phyloP scores from a whole-genome alignment of 1,284 basidiomycete genomes.

The Entoloma clypeatum region DNA sequence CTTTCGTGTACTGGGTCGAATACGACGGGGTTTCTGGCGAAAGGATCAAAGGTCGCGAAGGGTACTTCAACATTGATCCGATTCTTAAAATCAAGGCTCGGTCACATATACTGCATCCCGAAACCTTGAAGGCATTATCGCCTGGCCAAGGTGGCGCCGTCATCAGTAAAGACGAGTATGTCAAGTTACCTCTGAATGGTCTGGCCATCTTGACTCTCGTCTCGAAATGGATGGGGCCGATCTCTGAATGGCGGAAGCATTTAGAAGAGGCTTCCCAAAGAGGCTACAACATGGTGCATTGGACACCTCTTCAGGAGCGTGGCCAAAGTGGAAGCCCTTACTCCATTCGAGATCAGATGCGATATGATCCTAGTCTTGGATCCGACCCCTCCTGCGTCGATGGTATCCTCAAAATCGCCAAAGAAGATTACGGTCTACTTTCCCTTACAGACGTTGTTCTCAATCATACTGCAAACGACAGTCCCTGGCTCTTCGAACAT shows the following conservation, averaged over 20 bases:
- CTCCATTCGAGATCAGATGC: slow-evolving; percentile 83
- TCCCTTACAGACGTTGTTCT: slow-evolving; percentile 91
- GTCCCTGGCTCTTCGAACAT: slow-evolving; percentile 86
- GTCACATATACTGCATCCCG: slow-evolving; percentile 62
- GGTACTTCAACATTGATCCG: slow-evolving; percentile 96
- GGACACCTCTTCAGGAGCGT: slow-evolving; percentile 87
- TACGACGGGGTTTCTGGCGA: slow-evolving; percentile 67
- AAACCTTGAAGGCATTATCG: slow-evolving; percentile 47
- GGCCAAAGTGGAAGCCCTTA: slow-evolving; percentile 89
- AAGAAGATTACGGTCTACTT: slow-evolving; percentile 82
- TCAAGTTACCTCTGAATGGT: slow-evolving; percentile 79
- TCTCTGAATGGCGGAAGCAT: slow-evolving; percentile 72
- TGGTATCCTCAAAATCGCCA: slow-evolving; percentile 63
- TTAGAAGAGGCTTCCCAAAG: slow-evolving; percentile 80
- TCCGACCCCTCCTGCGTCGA: slow-evolving; percentile 43
- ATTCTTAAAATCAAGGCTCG: slow-evolving; percentile 74
- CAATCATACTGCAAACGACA: slow-evolving; percentile 94
- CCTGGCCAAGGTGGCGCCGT: slow-evolving; percentile 40
- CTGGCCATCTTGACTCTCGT: slow-evolving; percentile 85
- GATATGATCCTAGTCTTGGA: slow-evolving; percentile 77
- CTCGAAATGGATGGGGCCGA: slow-evolving; percentile 94
- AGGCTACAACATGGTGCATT: slow-evolving; percentile 96
- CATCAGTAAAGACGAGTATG: slow-evolving; percentile 41
- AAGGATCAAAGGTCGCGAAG: slow-evolving; percentile 76
- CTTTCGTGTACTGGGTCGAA: slow-evolving; percentile 92